Conservation (phyloP, 768 basidiomycete genomes). For the Pseudohyphozyma bogoriensis region DNA sequence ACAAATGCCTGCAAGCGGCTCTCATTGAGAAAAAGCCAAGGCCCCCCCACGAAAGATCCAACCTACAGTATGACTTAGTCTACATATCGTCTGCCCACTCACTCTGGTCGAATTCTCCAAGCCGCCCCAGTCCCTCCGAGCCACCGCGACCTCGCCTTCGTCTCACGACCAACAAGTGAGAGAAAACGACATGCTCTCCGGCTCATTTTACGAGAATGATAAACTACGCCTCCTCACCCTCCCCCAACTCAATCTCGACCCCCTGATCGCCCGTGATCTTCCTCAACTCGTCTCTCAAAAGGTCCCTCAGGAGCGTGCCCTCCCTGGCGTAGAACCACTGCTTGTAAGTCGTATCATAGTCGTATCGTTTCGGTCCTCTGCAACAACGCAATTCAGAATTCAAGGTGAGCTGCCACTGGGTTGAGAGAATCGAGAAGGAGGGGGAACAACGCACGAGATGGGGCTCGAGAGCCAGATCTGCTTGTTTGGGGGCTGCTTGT, state of each 20-base stretch:
- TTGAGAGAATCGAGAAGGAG: background rate
- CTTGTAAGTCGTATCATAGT: constrained; percentile 51
- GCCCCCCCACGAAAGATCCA: too few species aligned
- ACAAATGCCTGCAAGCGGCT: too few species aligned
- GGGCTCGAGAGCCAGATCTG: constrained; percentile 95
- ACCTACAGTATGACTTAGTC: too few species aligned
- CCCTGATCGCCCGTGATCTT: constrained; percentile 37
- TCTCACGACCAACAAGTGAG: too few species aligned
- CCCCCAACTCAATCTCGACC: constrained; percentile 29
- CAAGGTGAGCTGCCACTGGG: background rate
- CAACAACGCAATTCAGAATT: too few species aligned
- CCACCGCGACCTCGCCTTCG: too few species aligned
- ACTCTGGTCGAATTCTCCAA: too few species aligned
- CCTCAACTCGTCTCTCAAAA: constrained; percentile 64
- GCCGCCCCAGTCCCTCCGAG: too few species aligned
- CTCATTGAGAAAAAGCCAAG: too few species aligned
- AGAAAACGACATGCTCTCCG: too few species aligned
- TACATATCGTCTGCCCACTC: too few species aligned
- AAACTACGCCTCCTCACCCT: background rate
- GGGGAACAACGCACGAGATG: constrained; percentile 49
- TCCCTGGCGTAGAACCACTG: constrained; percentile 73
- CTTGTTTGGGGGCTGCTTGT: constrained; percentile 94
- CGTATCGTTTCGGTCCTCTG: constrained; percentile 88
- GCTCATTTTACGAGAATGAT: too few species aligned
- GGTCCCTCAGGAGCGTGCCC: constrained; percentile 48